phyloP scores from a whole-genome alignment of 495 filamentous ascomycete genomes.

The Penicillium verhagenii region DNA sequence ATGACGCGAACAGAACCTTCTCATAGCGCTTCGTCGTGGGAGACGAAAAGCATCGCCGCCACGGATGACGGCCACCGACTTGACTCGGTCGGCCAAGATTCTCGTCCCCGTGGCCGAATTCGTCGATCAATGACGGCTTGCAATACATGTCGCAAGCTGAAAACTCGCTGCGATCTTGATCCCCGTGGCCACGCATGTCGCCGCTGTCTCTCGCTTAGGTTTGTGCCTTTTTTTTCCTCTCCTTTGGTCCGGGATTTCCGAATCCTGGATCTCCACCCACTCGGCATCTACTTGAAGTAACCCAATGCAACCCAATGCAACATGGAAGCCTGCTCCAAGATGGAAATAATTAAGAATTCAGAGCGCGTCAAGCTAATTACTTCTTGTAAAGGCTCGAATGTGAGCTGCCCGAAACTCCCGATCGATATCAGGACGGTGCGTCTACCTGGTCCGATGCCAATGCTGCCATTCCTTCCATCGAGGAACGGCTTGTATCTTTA shows the following conservation, averaged over 20 bases:
- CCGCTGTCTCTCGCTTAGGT: conserved; percentile 43
- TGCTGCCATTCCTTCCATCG: conserved; percentile 35
- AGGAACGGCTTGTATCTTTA: conserved; percentile 37
- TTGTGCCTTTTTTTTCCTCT: conserved; percentile 3
- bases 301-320: neutral
- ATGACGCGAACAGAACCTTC: conserved; percentile 35
- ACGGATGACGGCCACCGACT: conserved; percentile 30
- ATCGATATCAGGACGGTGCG: conserved; percentile 36
- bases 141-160: conserved; percentile 46
- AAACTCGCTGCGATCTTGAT: conserved; percentile 42
- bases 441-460: conserved; percentile 37
- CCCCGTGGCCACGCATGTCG: conserved; percentile 42
- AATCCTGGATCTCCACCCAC: neutral
- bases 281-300: neutral
- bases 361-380: conserved; percentile 11
- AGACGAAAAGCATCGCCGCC: conserved; percentile 27
- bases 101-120: conserved; percentile 37
- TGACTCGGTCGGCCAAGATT: conserved; percentile 28
- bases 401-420: conserved; percentile 37
- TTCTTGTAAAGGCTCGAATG: conserved; percentile 34
- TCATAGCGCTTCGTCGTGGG: conserved; percentile 29
- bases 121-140: conserved; percentile 46
- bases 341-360: no score
- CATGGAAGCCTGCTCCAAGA: neutral
- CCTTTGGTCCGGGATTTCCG: neutral